Evolutionary conservation across 371 early-diverging fungal species (phyloP).

Genomic region (Syncephalastrum contaminatum): DNA sequence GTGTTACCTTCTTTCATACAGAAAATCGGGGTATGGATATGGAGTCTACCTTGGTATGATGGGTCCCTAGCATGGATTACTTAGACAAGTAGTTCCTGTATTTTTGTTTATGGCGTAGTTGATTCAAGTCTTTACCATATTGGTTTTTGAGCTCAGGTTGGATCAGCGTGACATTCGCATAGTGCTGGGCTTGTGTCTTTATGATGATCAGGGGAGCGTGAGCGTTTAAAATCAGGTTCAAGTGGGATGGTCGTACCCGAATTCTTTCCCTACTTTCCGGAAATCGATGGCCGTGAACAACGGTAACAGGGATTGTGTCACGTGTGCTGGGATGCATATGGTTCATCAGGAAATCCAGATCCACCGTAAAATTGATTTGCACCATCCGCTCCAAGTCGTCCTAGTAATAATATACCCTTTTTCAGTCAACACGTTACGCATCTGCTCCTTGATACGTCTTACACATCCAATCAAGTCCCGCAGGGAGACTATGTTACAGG

Average conservation of each 20-base stretch:
- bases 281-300: constrained; percentile 18
- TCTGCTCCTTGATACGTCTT: background rate
- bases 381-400: constrained; percentile 21
- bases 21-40: background rate
- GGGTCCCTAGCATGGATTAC: constrained; percentile 42
- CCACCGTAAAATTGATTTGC: constrained; percentile 28
- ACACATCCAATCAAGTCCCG: constrained; percentile 20
- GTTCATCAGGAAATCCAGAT: constrained; percentile 21
- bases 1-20: background rate
- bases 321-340: constrained; percentile 15
- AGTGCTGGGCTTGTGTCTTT: constrained; percentile 13
- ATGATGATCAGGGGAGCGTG: no score
- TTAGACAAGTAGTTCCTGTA: background rate
- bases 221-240: no score
- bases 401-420: background rate
- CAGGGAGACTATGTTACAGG: constrained; percentile 9
- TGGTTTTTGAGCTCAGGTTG: constrained; percentile 11
- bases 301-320: constrained; percentile 11
- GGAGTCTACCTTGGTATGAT: constrained; percentile 56
- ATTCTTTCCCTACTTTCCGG: constrained; percentile 11
- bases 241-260: constrained; percentile 1
- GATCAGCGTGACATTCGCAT: constrained; percentile 15
- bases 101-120: background rate
- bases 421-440: background rate
- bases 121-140: constrained; percentile 5